Evolutionary conservation across 2,329 filamentous ascomycete species (phyloP).

Genomic region (Xylaria sp.): DNA sequence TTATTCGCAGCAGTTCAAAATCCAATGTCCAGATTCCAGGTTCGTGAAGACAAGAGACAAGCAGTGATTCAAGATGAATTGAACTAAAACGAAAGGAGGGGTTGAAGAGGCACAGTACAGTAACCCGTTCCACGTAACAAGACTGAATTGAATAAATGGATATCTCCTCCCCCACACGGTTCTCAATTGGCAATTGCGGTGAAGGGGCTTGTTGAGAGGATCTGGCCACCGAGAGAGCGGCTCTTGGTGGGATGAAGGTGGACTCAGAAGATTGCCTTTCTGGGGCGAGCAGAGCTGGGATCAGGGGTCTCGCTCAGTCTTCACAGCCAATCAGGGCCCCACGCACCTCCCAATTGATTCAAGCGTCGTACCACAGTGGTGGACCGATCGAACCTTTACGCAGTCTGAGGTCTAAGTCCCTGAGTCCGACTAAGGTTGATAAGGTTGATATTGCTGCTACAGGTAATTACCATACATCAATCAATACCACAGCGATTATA

Average conservation of each 20-base stretch:
- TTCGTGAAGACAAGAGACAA: neutral
- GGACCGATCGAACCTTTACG: neutral
- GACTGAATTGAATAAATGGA: neutral
- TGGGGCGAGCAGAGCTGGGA: slow-evolving; percentile 6
- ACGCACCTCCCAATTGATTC: slow-evolving; percentile 25
- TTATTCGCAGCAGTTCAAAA: neutral
- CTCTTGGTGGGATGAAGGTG: neutral
- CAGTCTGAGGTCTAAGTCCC: neutral
- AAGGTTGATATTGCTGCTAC: too few species aligned
- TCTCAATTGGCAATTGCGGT: slow-evolving; percentile 17
- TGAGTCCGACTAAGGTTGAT: neutral
- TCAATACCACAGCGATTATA: too few species aligned
- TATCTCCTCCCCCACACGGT: slow-evolving; percentile 4
- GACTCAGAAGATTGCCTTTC: neutral
- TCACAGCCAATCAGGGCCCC: slow-evolving; percentile 23
- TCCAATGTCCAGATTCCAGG: too few species aligned
- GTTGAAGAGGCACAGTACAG: neutral
- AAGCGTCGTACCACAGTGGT: slow-evolving; percentile 9
- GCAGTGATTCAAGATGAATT: neutral
- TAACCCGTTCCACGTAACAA: too few species aligned
- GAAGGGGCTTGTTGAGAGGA: slow-evolving; percentile 11
- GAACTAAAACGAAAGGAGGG: neutral
- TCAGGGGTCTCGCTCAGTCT: too few species aligned
- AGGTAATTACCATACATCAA: too few species aligned
- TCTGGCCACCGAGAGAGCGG: slow-evolving; percentile 20